Base-by-base conservation (phyloP, 208 protist genomes). In the Leishmania lainsoni region DNA sequence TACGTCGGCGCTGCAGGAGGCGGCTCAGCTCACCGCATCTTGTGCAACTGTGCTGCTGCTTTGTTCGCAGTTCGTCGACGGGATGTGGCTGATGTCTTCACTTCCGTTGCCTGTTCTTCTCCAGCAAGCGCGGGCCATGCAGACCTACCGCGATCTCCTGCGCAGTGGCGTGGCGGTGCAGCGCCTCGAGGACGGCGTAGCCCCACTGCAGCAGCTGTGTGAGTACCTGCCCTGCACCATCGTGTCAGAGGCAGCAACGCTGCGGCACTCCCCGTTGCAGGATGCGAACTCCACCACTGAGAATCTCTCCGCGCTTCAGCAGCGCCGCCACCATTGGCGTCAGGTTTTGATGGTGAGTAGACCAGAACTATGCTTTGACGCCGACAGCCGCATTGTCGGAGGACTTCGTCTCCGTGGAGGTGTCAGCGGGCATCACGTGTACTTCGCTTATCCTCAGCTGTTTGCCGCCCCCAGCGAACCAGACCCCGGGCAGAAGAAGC, bases 361-460 rank as follows among this genome's bases (percentile, higher is more conserved):
- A 4, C 79, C 71, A 17, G 72, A 78, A 49, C 63, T 91, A 0
- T 71, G 80, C 81, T 87, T 91, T 56, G 90, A 91, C 74, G 81
- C 81, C 29, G 17, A 69, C 74, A 90, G 86, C 8, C 84, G 86
- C 32, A 83, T 96, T 54, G 72, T 81, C 39, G 85, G 89, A n/a
- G 89, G 89, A 2, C 87, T 94, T 69, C 85, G 75, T 14, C 82
- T 92, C 65, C 59, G 58, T 35, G n/a, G 85, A 0, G 85, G 84
- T 32, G 86, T 94, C 32, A 56, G 73, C 32, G 86, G 92, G 74
- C 70, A 90, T 75, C 81, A 92, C 77, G 86, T 93, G n/a, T 88
- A 79, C 74, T 96, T 96, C 84, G 81, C 78, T 35, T 94, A 96
- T 74, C 89, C 92, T 0, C 90, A 96, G 72, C 86, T 94, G 8